Conservation (phyloP, 106 monocot genomes). For the Apostasia ramifera region DNA sequence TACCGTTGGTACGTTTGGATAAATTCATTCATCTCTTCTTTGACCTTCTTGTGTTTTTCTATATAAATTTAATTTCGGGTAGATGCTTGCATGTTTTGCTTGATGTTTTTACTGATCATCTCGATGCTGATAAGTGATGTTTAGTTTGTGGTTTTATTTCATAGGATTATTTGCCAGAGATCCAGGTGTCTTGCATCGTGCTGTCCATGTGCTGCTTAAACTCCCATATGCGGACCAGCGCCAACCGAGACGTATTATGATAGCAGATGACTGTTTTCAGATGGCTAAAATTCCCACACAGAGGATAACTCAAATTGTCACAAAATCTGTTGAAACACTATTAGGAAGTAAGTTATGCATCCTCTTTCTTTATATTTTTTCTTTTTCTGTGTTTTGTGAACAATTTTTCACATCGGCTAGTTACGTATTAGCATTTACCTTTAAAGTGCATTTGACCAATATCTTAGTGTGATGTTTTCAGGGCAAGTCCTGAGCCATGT, state of each 20-base stretch:
- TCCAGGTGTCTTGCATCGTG: conserved; percentile 69
- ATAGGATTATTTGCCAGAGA: conserved; percentile 86
- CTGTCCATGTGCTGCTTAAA: conserved; percentile 65
- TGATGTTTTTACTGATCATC: too few species aligned
- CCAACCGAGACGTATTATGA: conserved; percentile 64
- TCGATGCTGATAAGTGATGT: too few species aligned
- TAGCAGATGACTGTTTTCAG: conserved; percentile 94
- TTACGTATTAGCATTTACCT: not conserved
- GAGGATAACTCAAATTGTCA: conserved; percentile 59
- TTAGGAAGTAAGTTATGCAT: conserved; percentile 76
- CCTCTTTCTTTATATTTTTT: conserved; percentile 3
- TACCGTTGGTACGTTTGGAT: conserved; percentile 48
- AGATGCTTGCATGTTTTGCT: not conserved
- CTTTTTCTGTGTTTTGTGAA: not conserved
- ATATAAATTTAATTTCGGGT: not conserved
- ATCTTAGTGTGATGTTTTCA: conserved; percentile 24
- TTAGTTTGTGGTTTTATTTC: conserved; percentile 1
- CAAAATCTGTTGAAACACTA: conserved; percentile 70
- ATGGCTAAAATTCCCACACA: conserved; percentile 35
- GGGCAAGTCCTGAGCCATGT: conserved; percentile 70
- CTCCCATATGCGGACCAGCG: conserved; percentile 59
- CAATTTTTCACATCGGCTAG: not conserved
- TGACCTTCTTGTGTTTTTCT: not conserved
- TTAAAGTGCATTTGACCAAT: not conserved
- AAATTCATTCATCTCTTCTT: conserved; percentile 2